phyloP scores from a whole-genome alignment of 2,329 filamentous ascomycete species.

The Fusarium acutatum region DNA sequence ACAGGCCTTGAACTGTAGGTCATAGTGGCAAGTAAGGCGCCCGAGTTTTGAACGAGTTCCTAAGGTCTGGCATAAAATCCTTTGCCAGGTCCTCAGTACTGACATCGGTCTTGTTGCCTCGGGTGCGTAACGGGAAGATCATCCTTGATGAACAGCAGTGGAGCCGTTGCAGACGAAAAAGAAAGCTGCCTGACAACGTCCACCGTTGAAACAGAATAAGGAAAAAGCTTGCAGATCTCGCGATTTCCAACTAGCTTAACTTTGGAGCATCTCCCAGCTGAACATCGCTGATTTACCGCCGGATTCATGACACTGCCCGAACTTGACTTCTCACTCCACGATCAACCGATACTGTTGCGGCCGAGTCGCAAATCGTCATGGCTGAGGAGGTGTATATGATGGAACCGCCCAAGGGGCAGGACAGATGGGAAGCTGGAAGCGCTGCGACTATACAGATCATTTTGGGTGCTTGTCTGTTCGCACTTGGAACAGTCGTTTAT shows the following conservation, averaged over 20 bases:
- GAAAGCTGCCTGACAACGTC: conserved; percentile 8
- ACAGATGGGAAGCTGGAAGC: conserved; percentile 26
- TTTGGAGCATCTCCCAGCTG: neutral
- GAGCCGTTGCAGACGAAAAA: neutral
- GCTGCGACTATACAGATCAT: conserved; percentile 16
- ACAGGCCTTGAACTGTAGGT: neutral
- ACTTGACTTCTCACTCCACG: too few relatives aligned
- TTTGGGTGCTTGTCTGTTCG: conserved; percentile 25
- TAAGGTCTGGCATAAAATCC: too few relatives aligned
- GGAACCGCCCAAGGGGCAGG: conserved; percentile 23
- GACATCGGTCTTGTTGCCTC: neutral
- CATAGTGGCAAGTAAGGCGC: neutral
- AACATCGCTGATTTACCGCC: too few relatives aligned
- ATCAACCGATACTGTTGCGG: neutral
- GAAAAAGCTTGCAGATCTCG: conserved; percentile 19
- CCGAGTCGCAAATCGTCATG: conserved; percentile 1
- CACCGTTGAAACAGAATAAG: neutral
- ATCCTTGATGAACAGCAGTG: conserved; percentile 16
- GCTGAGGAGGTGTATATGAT: conserved; percentile 27
- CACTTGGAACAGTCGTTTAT: conserved; percentile 23
- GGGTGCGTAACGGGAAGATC: neutral
- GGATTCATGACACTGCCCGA: neutral
- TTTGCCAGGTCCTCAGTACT: neutral
- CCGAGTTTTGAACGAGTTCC: too few relatives aligned
- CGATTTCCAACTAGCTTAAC: neutral